Conservation (phyloP, 2,329 filamentous ascomycete genomes). For the Lomentospora prolificans region DNA sequence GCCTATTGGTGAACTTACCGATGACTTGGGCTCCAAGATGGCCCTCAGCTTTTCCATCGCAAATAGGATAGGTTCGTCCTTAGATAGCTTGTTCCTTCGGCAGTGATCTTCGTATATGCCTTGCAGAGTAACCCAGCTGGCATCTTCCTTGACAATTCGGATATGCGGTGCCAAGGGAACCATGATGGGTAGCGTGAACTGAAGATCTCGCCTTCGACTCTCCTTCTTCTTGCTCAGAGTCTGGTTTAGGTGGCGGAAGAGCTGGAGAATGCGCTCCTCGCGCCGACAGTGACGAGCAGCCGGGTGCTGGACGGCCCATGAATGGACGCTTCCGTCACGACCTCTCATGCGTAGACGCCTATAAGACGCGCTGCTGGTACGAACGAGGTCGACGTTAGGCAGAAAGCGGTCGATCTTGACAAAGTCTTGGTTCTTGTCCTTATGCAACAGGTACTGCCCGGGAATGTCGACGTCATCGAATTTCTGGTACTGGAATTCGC, state of each 20-base stretch:
- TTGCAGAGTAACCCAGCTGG: conserved; percentile 88
- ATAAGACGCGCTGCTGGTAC: conserved; percentile 84
- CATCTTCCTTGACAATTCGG: conserved; percentile 89
- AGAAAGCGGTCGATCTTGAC: conserved; percentile 95
- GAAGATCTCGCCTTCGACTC: conserved; percentile 81
- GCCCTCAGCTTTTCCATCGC: conserved; percentile 89
- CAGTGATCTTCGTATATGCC: conserved; percentile 96
- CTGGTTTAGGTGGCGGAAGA: conserved; percentile 97
- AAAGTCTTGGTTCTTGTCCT: conserved; percentile 98
- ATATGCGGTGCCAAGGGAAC: conserved; percentile 91
- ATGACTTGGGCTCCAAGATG: conserved; percentile 58
- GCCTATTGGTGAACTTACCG: conserved; percentile 29
- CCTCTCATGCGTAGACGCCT: conserved; percentile 90
- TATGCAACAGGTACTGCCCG: conserved; percentile 92
- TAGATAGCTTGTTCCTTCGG: conserved; percentile 72
- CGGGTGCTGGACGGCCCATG: conserved; percentile 93
- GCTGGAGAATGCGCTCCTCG: conserved; percentile 88
- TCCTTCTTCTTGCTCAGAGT: conserved; percentile 89
- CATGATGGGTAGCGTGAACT: conserved; percentile 94
- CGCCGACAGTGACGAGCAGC: conserved; percentile 84
- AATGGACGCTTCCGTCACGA: conserved; percentile 93
- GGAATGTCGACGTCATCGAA: conserved; percentile 98
- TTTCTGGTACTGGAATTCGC: conserved; percentile 94
- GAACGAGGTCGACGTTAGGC: conserved; percentile 85
- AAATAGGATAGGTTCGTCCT: conserved; percentile 91